Evolutionary conservation across 2,329 filamentous ascomycete genomes (phyloP).

Genomic region (Orbilia quercus): DNA sequence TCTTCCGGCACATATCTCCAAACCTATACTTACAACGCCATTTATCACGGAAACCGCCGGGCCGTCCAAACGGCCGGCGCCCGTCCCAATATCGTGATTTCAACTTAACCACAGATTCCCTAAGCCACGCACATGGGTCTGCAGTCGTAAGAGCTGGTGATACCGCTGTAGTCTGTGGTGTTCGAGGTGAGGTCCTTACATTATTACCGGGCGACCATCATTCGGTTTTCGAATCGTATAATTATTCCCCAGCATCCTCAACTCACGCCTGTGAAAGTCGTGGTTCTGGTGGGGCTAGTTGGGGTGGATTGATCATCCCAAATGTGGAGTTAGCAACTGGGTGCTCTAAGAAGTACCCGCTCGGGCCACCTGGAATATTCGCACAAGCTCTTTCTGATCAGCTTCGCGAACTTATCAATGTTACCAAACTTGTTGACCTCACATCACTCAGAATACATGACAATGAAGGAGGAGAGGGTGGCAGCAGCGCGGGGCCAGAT

Average conservation of each 20-base stretch:
- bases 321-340: conserved; percentile 94
- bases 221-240: conserved; percentile 55
- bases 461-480: conserved; percentile 59
- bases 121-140: conserved; percentile 90
- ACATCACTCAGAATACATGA: conserved; percentile 57
- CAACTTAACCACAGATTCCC: conserved; percentile 82
- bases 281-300: conserved; percentile 64
- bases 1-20: conserved; percentile 90
- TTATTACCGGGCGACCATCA: conserved; percentile 76
- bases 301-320: conserved; percentile 80
- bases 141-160: conserved; percentile 88
- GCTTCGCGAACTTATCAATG: conserved; percentile 64
- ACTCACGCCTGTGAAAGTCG: conserved; percentile 58
- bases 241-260: conserved; percentile 62
- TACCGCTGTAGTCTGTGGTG: conserved; percentile 93
- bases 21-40: conserved; percentile 90
- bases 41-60: conserved; percentile 71
- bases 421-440: conserved; percentile 56
- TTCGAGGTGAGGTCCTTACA: conserved; percentile 84
- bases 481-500: conserved; percentile 63
- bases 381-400: conserved; percentile 83
- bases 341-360: conserved; percentile 84
- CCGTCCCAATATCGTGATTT: conserved; percentile 76
- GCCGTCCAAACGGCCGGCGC: conserved; percentile 83
- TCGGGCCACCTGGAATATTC: conserved; percentile 73